Conservation (phyloP, 164 flowering plant genomes). For the Amborella trichopoda region DNA sequence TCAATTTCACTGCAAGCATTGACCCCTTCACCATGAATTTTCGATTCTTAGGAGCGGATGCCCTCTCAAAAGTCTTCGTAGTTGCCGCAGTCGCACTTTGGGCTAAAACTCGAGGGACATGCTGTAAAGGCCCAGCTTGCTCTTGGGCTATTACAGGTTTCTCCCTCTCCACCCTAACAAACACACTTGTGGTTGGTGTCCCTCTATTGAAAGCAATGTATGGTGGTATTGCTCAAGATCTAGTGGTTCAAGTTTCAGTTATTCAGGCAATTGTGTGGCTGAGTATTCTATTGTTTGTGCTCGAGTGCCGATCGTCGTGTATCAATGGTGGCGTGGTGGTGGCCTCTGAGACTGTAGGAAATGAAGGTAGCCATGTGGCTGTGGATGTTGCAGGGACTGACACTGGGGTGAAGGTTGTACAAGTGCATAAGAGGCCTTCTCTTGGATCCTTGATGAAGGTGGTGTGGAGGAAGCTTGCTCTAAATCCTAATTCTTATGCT, state of each 20-base stretch:
- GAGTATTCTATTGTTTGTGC: constrained; percentile 34
- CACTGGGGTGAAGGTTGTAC: no score
- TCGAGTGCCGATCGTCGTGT: constrained; percentile 35
- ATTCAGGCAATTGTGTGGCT: constrained; percentile 59
- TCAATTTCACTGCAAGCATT: constrained; percentile 39
- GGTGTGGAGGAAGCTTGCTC: constrained; percentile 42
- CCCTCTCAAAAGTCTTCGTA: constrained; percentile 39
- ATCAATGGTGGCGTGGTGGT: constrained; percentile 4
- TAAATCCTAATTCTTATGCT: constrained; percentile 55
- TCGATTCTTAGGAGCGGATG: constrained; percentile 44
- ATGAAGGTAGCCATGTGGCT: no score
- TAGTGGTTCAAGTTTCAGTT: constrained; percentile 52
- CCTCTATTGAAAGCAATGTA: constrained; percentile 68
- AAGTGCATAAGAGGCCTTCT: constrained; percentile 21
- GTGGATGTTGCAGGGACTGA: no score
- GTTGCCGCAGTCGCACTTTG: constrained; percentile 35
- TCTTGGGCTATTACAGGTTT: constrained; percentile 73
- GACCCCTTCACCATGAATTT: constrained; percentile 57
- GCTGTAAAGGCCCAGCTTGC: constrained; percentile 43
- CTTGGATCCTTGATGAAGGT: constrained; percentile 36
- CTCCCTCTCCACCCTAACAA: constrained; percentile 53
- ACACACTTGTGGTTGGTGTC: constrained; percentile 59
- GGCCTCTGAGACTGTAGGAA: no score
- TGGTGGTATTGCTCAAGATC: constrained; percentile 35
- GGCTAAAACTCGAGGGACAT: constrained; percentile 48